Evolutionary conservation across 2,329 filamentous ascomycete genomes (phyloP).

Genomic region (Pestalotiopsis fici): DNA sequence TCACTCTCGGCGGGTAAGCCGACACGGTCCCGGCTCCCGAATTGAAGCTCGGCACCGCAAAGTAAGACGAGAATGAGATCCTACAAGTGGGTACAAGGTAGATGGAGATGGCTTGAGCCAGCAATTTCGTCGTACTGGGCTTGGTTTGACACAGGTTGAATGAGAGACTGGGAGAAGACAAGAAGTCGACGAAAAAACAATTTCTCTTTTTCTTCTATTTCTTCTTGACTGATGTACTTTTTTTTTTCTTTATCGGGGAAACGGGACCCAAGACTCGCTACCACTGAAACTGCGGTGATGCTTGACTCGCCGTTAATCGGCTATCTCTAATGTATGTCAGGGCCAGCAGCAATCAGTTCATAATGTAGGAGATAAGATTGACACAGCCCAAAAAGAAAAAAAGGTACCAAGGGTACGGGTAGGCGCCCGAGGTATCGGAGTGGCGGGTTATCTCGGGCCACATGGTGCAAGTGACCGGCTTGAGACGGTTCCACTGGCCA

Average conservation of each 20-base stretch:
- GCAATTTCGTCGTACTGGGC: not conserved
- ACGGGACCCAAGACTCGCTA: not conserved
- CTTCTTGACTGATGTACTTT: not conserved
- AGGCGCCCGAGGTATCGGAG: not conserved
- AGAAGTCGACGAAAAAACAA: not conserved
- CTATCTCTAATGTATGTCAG: not conserved
- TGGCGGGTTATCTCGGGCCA: constrained; percentile 7
- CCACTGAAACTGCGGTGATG: not conserved
- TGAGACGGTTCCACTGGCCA: not conserved
- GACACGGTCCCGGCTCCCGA: not conserved
- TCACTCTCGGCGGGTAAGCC: not conserved
- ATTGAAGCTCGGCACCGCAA: not conserved
- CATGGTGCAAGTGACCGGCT: not conserved
- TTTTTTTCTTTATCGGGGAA: not conserved
- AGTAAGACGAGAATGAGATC: not conserved
- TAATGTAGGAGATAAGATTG: constrained; percentile 5
- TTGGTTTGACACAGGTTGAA: not conserved
- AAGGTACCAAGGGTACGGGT: not conserved
- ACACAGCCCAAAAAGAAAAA: not conserved
- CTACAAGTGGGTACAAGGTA: not conserved
- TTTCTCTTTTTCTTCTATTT: not conserved
- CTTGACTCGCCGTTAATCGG: constrained; percentile 9
- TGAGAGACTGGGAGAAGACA: not conserved
- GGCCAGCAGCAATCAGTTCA: not conserved
- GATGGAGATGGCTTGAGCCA: not conserved